A percentile compares a stretch with the other conserved stretches of the same genome.
phyloP scores from a whole-genome alignment of 176 grass and related monocot genomes.

The Musa acuminata region DNA sequence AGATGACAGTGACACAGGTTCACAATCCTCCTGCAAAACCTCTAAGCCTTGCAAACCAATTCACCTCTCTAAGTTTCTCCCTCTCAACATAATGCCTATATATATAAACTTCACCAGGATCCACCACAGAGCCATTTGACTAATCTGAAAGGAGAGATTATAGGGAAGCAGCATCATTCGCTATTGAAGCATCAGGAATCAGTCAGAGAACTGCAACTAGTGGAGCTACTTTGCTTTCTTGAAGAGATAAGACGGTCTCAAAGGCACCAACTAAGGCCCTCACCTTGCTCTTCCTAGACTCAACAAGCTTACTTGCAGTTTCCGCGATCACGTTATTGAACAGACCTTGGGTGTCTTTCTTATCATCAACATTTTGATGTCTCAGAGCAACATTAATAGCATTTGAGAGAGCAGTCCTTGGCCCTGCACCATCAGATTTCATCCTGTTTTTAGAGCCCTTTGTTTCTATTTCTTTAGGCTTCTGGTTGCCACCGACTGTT shows the following conservation, averaged over 20 bases:
- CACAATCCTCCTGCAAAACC: not conserved
- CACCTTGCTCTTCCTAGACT: constrained; percentile 60
- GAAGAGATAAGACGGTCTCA: constrained; percentile 57
- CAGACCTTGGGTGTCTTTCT: constrained; percentile 24
- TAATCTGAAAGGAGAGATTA: not conserved
- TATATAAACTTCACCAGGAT: constrained; percentile 2
- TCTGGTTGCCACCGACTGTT: not conserved
- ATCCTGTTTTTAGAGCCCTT: constrained; percentile 4
- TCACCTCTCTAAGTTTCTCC: not conserved
- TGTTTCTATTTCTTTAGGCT: constrained; percentile 18
- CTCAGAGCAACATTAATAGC: constrained; percentile 33
- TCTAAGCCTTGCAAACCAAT: not conserved
- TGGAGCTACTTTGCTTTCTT: constrained; percentile 26
- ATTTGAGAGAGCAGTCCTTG: constrained; percentile 6
- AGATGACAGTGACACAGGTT: not conserved
- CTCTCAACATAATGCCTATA: not conserved
- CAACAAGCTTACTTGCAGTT: constrained; percentile 44
- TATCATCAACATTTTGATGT: constrained; percentile 21
- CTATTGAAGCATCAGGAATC: constrained; percentile 8
- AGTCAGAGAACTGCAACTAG: constrained; percentile 10
- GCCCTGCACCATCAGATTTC: not conserved
- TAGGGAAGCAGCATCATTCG: not conserved
- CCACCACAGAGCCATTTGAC: not conserved
- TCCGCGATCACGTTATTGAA: constrained; percentile 58
- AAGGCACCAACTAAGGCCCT: constrained; percentile 69